Evolutionary conservation across 768 basidiomycete species (phyloP).

Genomic region (Russula brevipes): DNA sequence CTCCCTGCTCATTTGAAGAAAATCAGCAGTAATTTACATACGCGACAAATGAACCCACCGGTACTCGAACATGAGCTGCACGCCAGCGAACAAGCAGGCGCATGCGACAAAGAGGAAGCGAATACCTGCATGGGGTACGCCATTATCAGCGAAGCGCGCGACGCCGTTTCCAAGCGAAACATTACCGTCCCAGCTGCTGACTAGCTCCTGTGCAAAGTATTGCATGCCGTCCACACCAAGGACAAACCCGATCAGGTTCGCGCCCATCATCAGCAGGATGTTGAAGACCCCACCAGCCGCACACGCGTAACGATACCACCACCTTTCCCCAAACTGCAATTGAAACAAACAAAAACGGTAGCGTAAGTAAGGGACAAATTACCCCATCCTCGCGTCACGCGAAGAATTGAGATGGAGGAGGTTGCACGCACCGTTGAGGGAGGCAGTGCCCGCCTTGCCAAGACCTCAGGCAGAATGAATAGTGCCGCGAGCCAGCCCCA

Average conservation of each 20-base stretch:
- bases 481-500: constrained; percentile 97
- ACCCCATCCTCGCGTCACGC: neutral
- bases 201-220: constrained; percentile 59
- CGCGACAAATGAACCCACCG: constrained; percentile 46
- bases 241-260: constrained; percentile 94
- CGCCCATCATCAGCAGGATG: constrained; percentile 82
- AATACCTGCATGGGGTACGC: constrained; percentile 42
- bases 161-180: neutral
- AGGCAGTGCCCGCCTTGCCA: constrained; percentile 57
- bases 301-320: constrained; percentile 85
- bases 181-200: constrained; percentile 61
- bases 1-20: constrained; percentile 25
- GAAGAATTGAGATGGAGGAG: neutral
- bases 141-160: neutral
- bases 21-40: neutral
- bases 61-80: constrained; percentile 96
- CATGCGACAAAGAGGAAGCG: constrained; percentile 58
- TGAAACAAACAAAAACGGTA: neutral
- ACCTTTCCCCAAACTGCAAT: constrained; percentile 53
- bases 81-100: constrained; percentile 68
- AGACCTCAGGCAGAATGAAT: constrained; percentile 84
- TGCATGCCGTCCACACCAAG: constrained; percentile 75
- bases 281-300: constrained; percentile 81
- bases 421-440: constrained; percentile 49
- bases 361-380: neutral